A percentile compares a stretch with the other conserved stretches of the same genome.
These are phyloP conservation scores for Aspergillus ustus DNA, from an alignment of 2,329 filamentous ascomycete species.

Conservation along the genomic window DNA sequence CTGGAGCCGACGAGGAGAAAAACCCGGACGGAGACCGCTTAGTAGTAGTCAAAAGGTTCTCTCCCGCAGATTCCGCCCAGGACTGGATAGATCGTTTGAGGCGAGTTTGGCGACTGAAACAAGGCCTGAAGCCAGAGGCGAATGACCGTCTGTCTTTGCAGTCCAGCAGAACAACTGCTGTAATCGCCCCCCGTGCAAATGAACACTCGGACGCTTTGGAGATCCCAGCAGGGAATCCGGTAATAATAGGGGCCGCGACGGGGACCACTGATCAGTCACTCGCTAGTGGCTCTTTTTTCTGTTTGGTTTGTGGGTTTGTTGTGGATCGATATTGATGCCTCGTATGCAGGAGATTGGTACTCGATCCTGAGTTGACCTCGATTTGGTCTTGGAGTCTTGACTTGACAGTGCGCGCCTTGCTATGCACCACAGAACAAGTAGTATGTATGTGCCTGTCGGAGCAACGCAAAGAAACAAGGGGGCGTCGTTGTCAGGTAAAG, in stretches of 20 bases:
- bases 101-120: constrained; percentile 14
- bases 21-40: constrained; percentile 24
- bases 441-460: background rate
- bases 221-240: constrained; percentile 9
- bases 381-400: background rate
- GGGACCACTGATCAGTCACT: constrained; percentile 18
- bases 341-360: background rate
- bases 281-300: constrained; percentile 19
- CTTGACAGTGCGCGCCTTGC: background rate
- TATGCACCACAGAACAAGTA: background rate
- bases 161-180: background rate
- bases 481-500: constrained; percentile 6
- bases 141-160: background rate
- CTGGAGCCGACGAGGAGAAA: constrained; percentile 21
- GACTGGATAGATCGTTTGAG: constrained; percentile 22
- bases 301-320: constrained; percentile 10
- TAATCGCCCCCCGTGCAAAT: background rate
- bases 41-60: constrained; percentile 16
- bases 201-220: background rate
- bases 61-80: constrained; percentile 18
- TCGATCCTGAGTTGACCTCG: background rate
- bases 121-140: background rate
- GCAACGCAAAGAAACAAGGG: constrained; percentile 10
- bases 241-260: constrained; percentile 26
- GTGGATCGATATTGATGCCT: background rate